Base-by-base conservation (phyloP, 306 rosid genomes). In the Prunus padus region DNA sequence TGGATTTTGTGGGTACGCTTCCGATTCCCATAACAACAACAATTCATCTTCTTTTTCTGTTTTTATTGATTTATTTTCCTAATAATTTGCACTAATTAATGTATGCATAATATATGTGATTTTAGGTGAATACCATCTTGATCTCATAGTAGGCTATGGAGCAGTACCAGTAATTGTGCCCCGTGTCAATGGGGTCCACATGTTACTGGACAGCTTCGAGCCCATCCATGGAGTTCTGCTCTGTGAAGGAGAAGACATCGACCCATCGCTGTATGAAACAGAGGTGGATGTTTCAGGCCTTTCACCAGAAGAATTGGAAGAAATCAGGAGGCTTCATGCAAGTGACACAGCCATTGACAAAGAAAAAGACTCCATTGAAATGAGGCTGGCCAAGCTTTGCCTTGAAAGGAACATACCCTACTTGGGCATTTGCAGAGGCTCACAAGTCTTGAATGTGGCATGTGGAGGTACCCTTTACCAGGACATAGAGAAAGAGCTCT, bases 191-290 rank as follows among this genome's bases (percentile, higher is more conserved):
- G 98, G 98, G 63, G 89, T 91, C 19, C 92, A 91, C 30, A 84
- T 81, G 92, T 71, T 94, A 26, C 51, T 94, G 40, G 89, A 92
- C 30, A 94, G 98, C 78, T 94, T 94, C 65, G 97, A 91, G 79
- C 98, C 98, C 33, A 94, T 94, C 83, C 98, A 94, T 82, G 98
- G 98, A 15, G 98, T 92, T 16, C 92, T 94, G 37, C 95, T 94
- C 11, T 91, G 96, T 67, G 97, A 94, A 84, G 98, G 98, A 50
- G 98, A 94, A 74, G 98, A 91, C 76, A 94, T 94, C 13, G 98
- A 94, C 74, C 98, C 98, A 2, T 88, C 93, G 25, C 93, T 84
- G 46, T 94, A 94, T 44, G 90, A 88, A 11, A 71, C 83, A 42
- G 94, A 86, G 28, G 81, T 83, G 31, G 85, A 86, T 4, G 61